These are phyloP conservation scores for Solioccasus polychromus DNA, from an alignment of 768 basidiomycete species.

Conservation along the genomic window DNA sequence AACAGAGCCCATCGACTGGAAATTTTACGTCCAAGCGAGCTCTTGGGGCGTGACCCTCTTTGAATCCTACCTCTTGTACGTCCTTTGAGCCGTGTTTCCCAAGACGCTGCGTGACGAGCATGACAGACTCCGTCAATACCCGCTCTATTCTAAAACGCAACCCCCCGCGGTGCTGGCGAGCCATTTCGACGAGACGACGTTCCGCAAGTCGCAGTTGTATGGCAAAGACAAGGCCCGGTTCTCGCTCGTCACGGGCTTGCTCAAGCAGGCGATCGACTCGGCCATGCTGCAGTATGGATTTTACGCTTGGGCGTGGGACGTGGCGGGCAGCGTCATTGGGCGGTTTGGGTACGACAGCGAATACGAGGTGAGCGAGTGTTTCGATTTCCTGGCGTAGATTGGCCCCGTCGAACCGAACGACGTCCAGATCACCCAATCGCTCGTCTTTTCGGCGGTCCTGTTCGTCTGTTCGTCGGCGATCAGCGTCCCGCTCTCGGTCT, in stretches of 20 bases:
- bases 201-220: conserved; percentile 89
- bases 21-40: conserved; percentile 72
- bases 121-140: conserved; percentile 69
- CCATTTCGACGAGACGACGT: conserved; percentile 68
- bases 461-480: conserved; percentile 66
- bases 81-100: conserved; percentile 11
- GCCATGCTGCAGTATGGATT: conserved; percentile 69
- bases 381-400: neutral
- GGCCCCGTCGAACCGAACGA: neutral
- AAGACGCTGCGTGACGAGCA: neutral
- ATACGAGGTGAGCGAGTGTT: conserved; percentile 55
- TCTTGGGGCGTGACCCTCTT: conserved; percentile 80
- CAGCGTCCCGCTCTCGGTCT: conserved; percentile 71
- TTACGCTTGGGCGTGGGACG: conserved; percentile 79
- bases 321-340: conserved; percentile 51
- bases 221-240: conserved; percentile 89
- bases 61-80: conserved; percentile 85
- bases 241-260: conserved; percentile 68
- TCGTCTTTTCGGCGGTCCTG: conserved; percentile 69
- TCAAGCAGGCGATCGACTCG: conserved; percentile 71
- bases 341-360: conserved; percentile 61
- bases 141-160: conserved; percentile 70
- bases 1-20: conserved; percentile 75
- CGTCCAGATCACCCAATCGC: conserved; percentile 70
- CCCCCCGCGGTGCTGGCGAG: conserved; percentile 69